phyloP scores from a whole-genome alignment of 2,329 filamentous ascomycete genomes.

The Coniochaeta prunicola region DNA sequence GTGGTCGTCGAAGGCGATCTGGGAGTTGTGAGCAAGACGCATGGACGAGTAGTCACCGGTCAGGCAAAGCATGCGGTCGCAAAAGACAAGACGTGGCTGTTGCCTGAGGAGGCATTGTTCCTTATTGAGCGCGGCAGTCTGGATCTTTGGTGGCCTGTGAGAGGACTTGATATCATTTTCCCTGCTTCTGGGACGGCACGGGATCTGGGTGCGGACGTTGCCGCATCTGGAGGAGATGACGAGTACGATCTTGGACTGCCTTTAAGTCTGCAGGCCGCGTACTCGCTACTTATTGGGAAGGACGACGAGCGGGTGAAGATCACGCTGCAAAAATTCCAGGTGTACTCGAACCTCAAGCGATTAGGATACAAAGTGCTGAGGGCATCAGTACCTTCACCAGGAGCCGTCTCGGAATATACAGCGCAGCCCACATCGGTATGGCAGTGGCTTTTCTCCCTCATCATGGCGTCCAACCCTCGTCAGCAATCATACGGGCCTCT shows the following conservation, averaged over 20 bases:
- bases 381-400: slow-evolving; percentile 34
- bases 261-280: slow-evolving; percentile 85
- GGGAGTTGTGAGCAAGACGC: slow-evolving; percentile 57
- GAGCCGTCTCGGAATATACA: not conserved
- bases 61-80: slow-evolving; percentile 46
- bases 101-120: slow-evolving; percentile 89
- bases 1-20: slow-evolving; percentile 64
- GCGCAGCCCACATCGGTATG: slow-evolving; percentile 26
- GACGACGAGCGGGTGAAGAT: slow-evolving; percentile 55
- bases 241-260: slow-evolving; percentile 63
- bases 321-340: slow-evolving; percentile 73
- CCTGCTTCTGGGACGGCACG: slow-evolving; percentile 18
- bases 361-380: slow-evolving; percentile 75
- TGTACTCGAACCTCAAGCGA: slow-evolving; percentile 79
- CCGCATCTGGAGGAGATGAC: slow-evolving; percentile 23
- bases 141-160: slow-evolving; percentile 75
- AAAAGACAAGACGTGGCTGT: slow-evolving; percentile 65
- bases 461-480: slow-evolving; percentile 20
- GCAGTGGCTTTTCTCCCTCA: slow-evolving; percentile 46
- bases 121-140: slow-evolving; percentile 80
- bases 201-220: slow-evolving; percentile 11
- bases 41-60: slow-evolving; percentile 58
- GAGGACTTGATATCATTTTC: slow-evolving; percentile 41
- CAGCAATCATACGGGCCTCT: slow-evolving; percentile 45
- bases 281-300: slow-evolving; percentile 72